phyloP scores from a whole-genome alignment of 345 rosid genomes.

The Hypericum androsaemum region DNA sequence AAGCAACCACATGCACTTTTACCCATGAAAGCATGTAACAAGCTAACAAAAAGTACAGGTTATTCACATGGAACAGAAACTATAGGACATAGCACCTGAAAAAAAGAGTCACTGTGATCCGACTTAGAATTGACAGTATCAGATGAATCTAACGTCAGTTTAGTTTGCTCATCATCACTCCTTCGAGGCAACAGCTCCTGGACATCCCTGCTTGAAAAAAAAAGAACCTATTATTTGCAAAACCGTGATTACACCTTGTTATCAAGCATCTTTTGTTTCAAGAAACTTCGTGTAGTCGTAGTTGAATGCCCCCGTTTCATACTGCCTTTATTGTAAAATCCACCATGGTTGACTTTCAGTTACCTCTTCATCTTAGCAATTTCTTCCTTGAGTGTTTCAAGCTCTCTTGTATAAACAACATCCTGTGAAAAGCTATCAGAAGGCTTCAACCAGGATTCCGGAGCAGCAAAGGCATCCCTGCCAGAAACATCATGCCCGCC shows the following conservation, averaged over 20 bases:
- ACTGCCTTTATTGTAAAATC: background rate
- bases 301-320: no score
- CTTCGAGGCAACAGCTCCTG: conserved; percentile 37
- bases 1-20: background rate
- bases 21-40: background rate
- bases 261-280: no score
- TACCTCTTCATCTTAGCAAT: conserved; percentile 56
- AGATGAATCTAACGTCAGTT: conserved; percentile 56
- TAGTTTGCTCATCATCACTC: conserved; percentile 46
- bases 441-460: conserved; percentile 32
- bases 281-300: no score
- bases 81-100: conserved; percentile 44
- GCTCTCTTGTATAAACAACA: conserved; percentile 32
- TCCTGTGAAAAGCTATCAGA: conserved; percentile 32
- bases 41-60: no score
- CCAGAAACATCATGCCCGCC: conserved; percentile 23
- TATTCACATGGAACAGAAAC: background rate
- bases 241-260: no score
- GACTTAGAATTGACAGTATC: conserved; percentile 38
- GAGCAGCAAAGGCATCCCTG: conserved; percentile 30
- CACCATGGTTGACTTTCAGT: background rate
- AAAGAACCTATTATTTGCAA: no score
- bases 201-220: conserved; percentile 34
- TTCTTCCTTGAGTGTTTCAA: conserved; percentile 42
- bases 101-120: conserved; percentile 40